Evolutionary conservation across 1,139 yeast genomes (phyloP), one percentile per base, ranked within the genome.

Genomic region (Candida smagusa): DNA sequence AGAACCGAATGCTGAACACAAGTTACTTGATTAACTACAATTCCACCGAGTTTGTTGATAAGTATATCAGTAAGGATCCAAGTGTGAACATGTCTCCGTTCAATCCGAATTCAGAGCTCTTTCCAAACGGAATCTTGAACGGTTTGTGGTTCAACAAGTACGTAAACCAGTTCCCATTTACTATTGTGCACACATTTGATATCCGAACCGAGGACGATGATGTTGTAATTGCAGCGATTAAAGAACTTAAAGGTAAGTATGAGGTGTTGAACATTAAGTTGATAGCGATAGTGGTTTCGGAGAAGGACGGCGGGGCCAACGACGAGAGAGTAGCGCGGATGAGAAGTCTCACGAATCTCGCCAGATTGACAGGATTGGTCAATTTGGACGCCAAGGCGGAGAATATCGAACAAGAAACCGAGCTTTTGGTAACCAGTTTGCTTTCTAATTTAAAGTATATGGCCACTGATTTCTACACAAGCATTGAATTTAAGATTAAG

Each of bases 71-170:
- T 9, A 36, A 40, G 12, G 48, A 49, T 8, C 48, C 40, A 3
- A 71, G 68, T 44, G 61, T 71, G 7, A 34, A 37, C 2, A 36
- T 60, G 3, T 68, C 74, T 0, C 76, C 76, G 0, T 67, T 70
- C 49, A 59, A 67, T 40, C 44, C 53, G 3, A 36, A 51, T 6
- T 68, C 74, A 0, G 67, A 60, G 30, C 47, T 71, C 32, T 71
- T 59, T 36, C 76, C 76, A 26, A 69, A 71, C 42, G 77, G 76
- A 1, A 60, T 71, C 6, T 45, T 71, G 7, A 58, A 66, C 7
- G 43, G 45, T 1, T 44, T 49, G 23, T 71, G 77, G 77, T 59
- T 71, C 35, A 40, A 43, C 22, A 69, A 68, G 46, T 71, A 70
- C 43, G 43, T 48, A 6, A 32, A 49, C 3, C 44, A 51, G 8